Base-by-base conservation (phyloP, 352 stramenopile species). In the Elongisporangium senticosum region DNA sequence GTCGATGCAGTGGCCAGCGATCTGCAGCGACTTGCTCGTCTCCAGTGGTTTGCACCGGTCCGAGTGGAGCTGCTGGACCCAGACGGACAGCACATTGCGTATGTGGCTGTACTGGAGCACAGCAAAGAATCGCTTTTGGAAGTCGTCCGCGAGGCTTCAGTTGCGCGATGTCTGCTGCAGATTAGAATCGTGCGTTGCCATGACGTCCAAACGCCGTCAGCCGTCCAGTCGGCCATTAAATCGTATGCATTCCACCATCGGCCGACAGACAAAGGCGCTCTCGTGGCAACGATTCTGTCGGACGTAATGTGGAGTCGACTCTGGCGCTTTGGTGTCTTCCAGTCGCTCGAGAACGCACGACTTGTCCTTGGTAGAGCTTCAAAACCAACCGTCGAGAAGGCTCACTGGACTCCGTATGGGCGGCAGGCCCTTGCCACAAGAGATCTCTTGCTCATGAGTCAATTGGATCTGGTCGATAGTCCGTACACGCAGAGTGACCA, bases 221-320 rank as follows among this genome's bases (percentile, higher is more conserved):
- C 48, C 15, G 17, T 68, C 15, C 62, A 61, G 19, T 54, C 68
- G 7, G 56, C 78, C 4, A 71, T 53, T 1, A 84, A 84, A 56
- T 55, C 39, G 19, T 86, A 80, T 24, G 20, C 61, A 15, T 79
- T 84, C 59, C 69, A 78, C 20, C 26, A 74, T 49, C 40, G 62
- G 22, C 59, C 65, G 15, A 69, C 63, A 5, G 63, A 59, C 54
- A 40, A 49, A 17, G 22, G 47, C 28, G 0, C 6, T 52, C 14
- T 28, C 28, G 33, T 15, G 47, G 28, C 52, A 7, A 43, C 37
- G 14, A 4, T 28, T 11, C 51, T 75, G 1, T 63, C 66, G 17
- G 53, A 61, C 19, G 49, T 70, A 23, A 1, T 64, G 13, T 58
- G 43, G 5, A 71, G 67, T 58, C 68, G 67, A 24, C 22, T 83